Evolutionary conservation across 495 filamentous ascomycete species (phyloP), one percentile per base, ranked within the genome.

Genomic region (Neurospora sp.): DNA sequence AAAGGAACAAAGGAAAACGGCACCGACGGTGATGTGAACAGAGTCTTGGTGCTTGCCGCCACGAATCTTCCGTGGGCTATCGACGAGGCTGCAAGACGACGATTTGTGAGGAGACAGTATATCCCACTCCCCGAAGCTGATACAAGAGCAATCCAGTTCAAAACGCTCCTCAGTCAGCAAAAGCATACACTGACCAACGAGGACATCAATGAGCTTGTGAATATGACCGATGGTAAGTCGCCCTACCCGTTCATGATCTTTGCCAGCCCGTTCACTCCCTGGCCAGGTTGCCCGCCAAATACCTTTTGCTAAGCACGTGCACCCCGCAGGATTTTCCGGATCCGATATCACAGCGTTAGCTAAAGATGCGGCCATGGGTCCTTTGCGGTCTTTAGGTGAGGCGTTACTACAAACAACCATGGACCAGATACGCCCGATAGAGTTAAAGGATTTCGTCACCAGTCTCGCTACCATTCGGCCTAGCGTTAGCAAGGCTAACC

Each of bases 41-140:
- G 96, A 40, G 96, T 99, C 3, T 88, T 99, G 19, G 96, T 99
- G 1, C 85, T 99, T 36, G 96, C 96, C 3, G 96, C 96, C 39
- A 99, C 96, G 10, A 99, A 99, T 78, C 82, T 99, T 78, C 96
- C 96, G 1, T 99, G 96, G 96, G 94, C 94, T 48, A 98, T 98
- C 76, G 96, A 99, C 77, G 96, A 98, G 81, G 96, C 96, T 39
- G 96, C 96, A 10, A 88, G 96, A 70, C 84, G 96, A 71, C 86
- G 96, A 69, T 99, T 99, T 79, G 96, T 98, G 34, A 88, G 96
- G 45, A 85, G 96, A 70, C 96, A 98, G 79, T 99, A 99, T 80
- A 98, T 99, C 72, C 96, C 96, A 3, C 78, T 99, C 43, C 96
- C 96, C 4, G 96, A 98, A 79, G 88, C 89, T 17, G 86, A 90